Evolutionary conservation across 2,329 filamentous ascomycete species (phyloP), one percentile per base, ranked within the genome.

Genomic region (Neonectria punicea): DNA sequence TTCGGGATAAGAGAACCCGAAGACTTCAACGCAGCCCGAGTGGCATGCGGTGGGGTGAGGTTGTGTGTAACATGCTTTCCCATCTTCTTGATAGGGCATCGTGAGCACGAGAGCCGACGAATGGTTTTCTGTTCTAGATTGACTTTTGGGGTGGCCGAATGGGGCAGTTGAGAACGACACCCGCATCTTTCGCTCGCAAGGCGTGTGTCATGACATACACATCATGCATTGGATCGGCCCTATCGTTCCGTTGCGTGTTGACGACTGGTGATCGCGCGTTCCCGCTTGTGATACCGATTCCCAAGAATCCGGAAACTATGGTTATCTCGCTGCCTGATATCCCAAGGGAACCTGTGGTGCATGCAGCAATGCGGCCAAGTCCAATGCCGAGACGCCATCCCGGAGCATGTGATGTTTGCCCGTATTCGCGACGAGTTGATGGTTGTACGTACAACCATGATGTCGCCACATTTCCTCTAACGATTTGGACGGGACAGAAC

Each of bases 231-330:
- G 60, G 58, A 43, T 69, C 61, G 61, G 63, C 63, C 60, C 50
- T 61, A 68, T 44, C 50, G 56, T 55, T 61, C 41, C 63, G 49
- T 57, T 59, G 61, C 64, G 69, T 69, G 58, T 57, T 61, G 36
- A 14, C 36, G 36, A 13, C 36, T 58, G 49, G 43, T 46, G 58
- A 57, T 61, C 51, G 66, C 65, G 53, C 32, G 55, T 44, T 63
- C 63, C 64, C 60, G 57, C 68, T 53, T 62, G 58, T 63, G 49
- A 55, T 62, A 53, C 53, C 54, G 50, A 62, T 70, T 58, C 70
- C 70, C 70, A 72, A 69, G 64, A 47, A 61, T 46, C 47, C 51
- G 61, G 70, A 67, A 70, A 60, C 54, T 30, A 63, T 64, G 55
- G 56, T 47, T 63, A 70, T 70, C 46, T 61, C 36, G 56, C 43